Evolutionary conservation across 495 filamentous ascomycete genomes (phyloP).

Genomic region (Penicillium herquei): DNA sequence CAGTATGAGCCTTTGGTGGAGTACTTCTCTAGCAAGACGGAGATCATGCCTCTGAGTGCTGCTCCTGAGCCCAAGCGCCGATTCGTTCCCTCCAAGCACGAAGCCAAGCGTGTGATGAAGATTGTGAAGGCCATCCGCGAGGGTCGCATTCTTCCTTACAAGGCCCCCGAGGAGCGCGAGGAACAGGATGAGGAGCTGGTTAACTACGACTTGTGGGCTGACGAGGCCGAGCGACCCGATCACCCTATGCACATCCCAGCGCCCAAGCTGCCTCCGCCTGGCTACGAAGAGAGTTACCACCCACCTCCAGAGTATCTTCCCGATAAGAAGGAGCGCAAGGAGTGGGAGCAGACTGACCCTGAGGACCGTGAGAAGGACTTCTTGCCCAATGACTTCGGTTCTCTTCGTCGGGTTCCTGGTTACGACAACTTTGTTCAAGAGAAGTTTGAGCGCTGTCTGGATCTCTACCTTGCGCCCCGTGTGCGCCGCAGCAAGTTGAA

Average conservation of each 20-base stretch:
- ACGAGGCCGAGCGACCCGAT: constrained; percentile 78
- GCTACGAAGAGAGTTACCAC: constrained; percentile 93
- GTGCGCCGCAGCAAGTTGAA: constrained; percentile 91
- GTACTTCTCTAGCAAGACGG: constrained; percentile 85
- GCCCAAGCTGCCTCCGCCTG: constrained; percentile 89
- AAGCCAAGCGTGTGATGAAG: constrained; percentile 96
- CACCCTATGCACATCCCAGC: constrained; percentile 96
- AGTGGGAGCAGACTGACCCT: constrained; percentile 85
- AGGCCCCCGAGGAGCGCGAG: constrained; percentile 71
- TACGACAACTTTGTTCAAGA: constrained; percentile 90
- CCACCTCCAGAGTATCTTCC: constrained; percentile 95
- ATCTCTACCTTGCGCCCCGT: constrained; percentile 91
- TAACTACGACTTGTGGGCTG: constrained; percentile 91
- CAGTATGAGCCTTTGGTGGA: constrained; percentile 91
- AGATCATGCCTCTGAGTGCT: constrained; percentile 91
- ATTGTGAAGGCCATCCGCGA: constrained; percentile 93
- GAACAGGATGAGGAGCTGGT: constrained; percentile 67
- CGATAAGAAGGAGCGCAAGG: constrained; percentile 74
- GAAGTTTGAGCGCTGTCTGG: constrained; percentile 91
- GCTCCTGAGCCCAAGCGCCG: constrained; percentile 94
- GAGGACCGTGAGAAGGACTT: constrained; percentile 92
- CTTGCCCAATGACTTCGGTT: constrained; percentile 74
- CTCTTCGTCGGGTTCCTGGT: constrained; percentile 88
- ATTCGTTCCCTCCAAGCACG: constrained; percentile 97
- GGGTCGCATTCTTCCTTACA: constrained; percentile 90